Evolutionary conservation across 2,329 filamentous ascomycete genomes (phyloP).

Genomic region (Pezizomycotina sp.): DNA sequence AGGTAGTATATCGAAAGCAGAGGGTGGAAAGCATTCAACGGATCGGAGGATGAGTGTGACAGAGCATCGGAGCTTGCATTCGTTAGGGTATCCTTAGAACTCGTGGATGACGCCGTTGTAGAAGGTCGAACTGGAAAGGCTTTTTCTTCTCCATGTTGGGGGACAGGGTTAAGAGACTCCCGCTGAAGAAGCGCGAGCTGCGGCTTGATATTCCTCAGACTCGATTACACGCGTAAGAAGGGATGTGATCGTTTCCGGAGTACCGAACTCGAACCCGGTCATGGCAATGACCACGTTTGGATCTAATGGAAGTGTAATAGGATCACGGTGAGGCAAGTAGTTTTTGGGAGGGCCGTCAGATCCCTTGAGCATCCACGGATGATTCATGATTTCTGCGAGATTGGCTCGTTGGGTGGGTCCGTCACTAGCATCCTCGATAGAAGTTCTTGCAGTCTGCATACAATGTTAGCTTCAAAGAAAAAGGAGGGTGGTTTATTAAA

Average conservation of each 20-base stretch:
- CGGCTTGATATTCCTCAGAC: constrained; percentile 83
- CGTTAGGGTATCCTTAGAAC: constrained; percentile 70
- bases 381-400: constrained; percentile 79
- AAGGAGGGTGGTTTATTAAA: background rate
- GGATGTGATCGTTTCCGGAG: constrained; percentile 61
- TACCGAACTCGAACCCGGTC: constrained; percentile 95
- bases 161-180: constrained; percentile 21
- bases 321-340: constrained; percentile 65
- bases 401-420: constrained; percentile 69
- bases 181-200: constrained; percentile 46
- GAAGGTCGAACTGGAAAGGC: constrained; percentile 85
- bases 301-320: constrained; percentile 71
- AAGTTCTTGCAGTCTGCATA: constrained; percentile 78
- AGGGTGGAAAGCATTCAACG: constrained; percentile 82
- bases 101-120: constrained; percentile 84
- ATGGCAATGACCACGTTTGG: constrained; percentile 72
- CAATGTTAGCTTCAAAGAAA: background rate
- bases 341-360: constrained; percentile 79
- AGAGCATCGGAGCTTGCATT: constrained; percentile 75
- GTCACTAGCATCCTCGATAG: constrained; percentile 93
- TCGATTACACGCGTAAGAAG: constrained; percentile 77
- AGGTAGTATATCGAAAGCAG: constrained; percentile 89
- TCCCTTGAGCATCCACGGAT: constrained; percentile 91
- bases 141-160: constrained; percentile 63
- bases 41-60: constrained; percentile 54